Evolutionary conservation across 805 yeast genomes (phyloP).

Genomic region (Ogataea salicorniae): DNA sequence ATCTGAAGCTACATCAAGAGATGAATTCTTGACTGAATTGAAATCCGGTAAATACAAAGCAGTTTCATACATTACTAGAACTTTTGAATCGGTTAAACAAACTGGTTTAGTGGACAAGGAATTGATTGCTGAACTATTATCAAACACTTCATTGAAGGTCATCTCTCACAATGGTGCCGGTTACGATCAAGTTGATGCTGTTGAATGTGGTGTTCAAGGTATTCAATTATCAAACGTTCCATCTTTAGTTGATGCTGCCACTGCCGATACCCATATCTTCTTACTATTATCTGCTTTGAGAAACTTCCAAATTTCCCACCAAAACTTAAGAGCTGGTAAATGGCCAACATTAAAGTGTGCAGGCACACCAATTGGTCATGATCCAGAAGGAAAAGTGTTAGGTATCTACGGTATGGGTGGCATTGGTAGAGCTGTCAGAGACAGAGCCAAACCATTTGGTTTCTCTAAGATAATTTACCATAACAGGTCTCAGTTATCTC

Average conservation of each 20-base stretch:
- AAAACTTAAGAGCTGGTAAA: constrained; percentile 48
- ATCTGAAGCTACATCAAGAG: constrained; percentile 35
- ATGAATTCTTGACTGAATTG: constrained; percentile 36
- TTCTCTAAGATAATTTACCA: constrained; percentile 65
- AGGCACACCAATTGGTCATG: constrained; percentile 63
- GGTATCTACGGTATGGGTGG: constrained; percentile 90
- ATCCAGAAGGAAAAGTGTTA: constrained; percentile 68
- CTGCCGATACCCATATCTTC: constrained; percentile 53
- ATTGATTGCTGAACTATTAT: constrained; percentile 33
- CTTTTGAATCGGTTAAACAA: constrained; percentile 34
- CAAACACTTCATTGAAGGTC: constrained; percentile 32
- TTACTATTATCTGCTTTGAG: constrained; percentile 48
- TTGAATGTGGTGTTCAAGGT: constrained; percentile 34
- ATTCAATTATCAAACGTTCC: constrained; percentile 52
- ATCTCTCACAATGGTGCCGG: constrained; percentile 54
- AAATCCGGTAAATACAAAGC: constrained; percentile 31
- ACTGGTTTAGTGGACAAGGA: constrained; percentile 44
- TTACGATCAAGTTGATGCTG: constrained; percentile 47
- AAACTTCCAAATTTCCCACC: constrained; percentile 57
- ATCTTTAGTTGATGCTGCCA: constrained; percentile 45
- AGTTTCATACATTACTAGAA: constrained; percentile 37
- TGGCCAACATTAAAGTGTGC: constrained; percentile 50
- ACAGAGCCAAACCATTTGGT: constrained; percentile 71
- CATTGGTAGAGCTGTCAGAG: constrained; percentile 76
- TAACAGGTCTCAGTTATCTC: constrained; percentile 55